Base-by-base conservation (phyloP, 192 early-diverging fungal genomes). In the Linnemannia exigua region DNA sequence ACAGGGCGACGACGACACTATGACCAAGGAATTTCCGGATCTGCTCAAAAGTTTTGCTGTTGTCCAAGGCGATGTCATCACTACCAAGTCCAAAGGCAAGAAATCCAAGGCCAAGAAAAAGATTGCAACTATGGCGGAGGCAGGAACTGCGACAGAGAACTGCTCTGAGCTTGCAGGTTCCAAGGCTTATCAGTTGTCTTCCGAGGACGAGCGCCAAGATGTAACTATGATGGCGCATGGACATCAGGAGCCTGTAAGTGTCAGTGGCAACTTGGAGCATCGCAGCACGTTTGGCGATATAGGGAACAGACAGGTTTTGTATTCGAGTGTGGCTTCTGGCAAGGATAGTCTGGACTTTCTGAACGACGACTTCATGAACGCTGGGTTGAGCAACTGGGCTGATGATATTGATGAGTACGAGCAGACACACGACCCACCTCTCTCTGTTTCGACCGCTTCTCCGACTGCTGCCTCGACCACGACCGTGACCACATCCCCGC, bases 391-490 rank as follows among this genome's bases (percentile, higher is more conserved):
- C 58, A 63, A 31, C 58, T 63, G 58, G 58, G 58, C 58, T 11
- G 58, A 63, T 22, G 58, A 63, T 25, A 63, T 63, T 31, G 58
- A 33, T 25, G 58, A 63, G 28, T 63, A 63, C 58, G 58, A 63
- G 28, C 58, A 63, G 28, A 63, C 15, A 14, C 58, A 63, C 8
- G 2, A 14, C 22, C 28, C 28, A 16, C 58, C 28, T 15, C 25
- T 31, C 58, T 63, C 58, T 31, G 31, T 25, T 12, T n/a, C 28
- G 28, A 63, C 28, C 14, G 58, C 58, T 31, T n/a, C 28, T 22
- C 28, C 58, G 4, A 14, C 58, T 15, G 14, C 11, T 12, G 15
- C 58, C 31, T 63, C 28, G 28, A 14, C 58, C 11, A 31, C n/a
- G 12, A 4, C 58, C 28, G 25, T 31, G 58, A 63, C 25, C 12